A percentile compares a stretch with the other conserved stretches of the same genome.
Evolutionary conservation across 371 early-diverging fungal genomes (phyloP).

Genomic region (Capillidium rhysosporum): DNA sequence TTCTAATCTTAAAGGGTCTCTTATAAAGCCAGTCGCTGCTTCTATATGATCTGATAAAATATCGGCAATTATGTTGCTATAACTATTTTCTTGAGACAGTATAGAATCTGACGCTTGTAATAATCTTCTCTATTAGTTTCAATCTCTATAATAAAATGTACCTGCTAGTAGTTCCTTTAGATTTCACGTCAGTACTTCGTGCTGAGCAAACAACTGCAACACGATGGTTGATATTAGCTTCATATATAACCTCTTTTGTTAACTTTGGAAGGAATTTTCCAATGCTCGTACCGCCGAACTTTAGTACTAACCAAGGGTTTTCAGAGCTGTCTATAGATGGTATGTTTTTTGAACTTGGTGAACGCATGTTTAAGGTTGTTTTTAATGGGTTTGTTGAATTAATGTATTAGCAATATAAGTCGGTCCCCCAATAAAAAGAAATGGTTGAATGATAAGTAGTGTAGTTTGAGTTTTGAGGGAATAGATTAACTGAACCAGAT

Average conservation of each 20-base stretch:
- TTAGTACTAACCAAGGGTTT: constrained; percentile 52
- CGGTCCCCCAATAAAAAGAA: neutral
- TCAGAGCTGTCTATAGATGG: neutral
- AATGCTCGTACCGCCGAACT: constrained; percentile 77
- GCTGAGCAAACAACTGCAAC: constrained; percentile 69
- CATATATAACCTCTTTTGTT: constrained; percentile 33
- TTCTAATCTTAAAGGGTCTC: constrained; percentile 22
- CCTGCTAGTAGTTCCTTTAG: constrained; percentile 55
- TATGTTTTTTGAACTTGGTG: no score
- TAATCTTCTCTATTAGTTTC: constrained; percentile 15
- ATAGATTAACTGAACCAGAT: neutral
- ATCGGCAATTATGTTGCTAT: constrained; percentile 45
- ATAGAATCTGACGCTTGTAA: constrained; percentile 53
- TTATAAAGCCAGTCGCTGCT: constrained; percentile 37
- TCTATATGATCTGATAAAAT: constrained; percentile 63
- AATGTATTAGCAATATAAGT: neutral
- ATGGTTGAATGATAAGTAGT: neutral
- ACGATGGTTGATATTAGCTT: constrained; percentile 25
- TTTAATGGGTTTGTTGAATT: neutral
- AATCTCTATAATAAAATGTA: constrained; percentile 5
- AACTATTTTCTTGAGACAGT: constrained; percentile 27
- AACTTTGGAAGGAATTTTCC: constrained; percentile 53
- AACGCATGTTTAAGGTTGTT: no score
- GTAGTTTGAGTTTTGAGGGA: no score
- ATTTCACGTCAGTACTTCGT: constrained; percentile 50